phyloP scores from a whole-genome alignment of 208 protist species.

The Blechomonas ayalai region DNA sequence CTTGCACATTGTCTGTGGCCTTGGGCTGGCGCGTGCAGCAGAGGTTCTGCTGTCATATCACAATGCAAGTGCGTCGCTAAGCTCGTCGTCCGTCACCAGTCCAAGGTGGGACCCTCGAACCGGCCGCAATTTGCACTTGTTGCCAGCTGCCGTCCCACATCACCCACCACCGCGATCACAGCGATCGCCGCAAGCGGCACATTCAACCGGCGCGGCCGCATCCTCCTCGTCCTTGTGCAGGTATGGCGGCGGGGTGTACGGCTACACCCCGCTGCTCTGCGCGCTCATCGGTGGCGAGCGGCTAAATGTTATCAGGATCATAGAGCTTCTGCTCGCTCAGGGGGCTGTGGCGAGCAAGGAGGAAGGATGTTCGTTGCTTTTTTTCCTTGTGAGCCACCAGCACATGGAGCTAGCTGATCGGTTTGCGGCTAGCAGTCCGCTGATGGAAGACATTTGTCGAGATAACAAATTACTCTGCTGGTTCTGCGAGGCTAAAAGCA shows the following conservation, averaged over 20 bases:
- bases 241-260: slow-evolving; percentile 24
- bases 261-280: slow-evolving; percentile 46
- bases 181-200: too few relatives aligned
- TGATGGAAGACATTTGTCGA: slow-evolving; percentile 10
- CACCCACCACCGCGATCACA: too few relatives aligned
- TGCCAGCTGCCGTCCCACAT: too few relatives aligned
- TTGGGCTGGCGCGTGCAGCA: slow-evolving; percentile 29
- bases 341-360: slow-evolving; percentile 14
- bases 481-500: slow-evolving; percentile 18
- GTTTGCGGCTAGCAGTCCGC: slow-evolving; percentile 7
- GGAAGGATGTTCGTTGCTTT: slow-evolving; percentile 18
- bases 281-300: slow-evolving; percentile 7
- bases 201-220: too few relatives aligned
- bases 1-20: slow-evolving; percentile 49
- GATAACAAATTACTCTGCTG: slow-evolving; percentile 50
- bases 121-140: too few relatives aligned
- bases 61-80: slow-evolving; percentile 38
- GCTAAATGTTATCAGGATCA: slow-evolving; percentile 7
- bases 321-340: slow-evolving; percentile 35
- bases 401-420: slow-evolving; percentile 24
- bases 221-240: too few relatives aligned
- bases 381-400: slow-evolving; percentile 26
- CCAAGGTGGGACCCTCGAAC: too few relatives aligned
- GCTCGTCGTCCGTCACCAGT: too few relatives aligned
- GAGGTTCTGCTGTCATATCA: slow-evolving; percentile 43